A percentile compares a stretch with the other conserved stretches of the same genome.
These are phyloP conservation scores for Aspergillus wentii DNA, from an alignment of 495 filamentous ascomycete genomes.

Conservation along the genomic window DNA sequence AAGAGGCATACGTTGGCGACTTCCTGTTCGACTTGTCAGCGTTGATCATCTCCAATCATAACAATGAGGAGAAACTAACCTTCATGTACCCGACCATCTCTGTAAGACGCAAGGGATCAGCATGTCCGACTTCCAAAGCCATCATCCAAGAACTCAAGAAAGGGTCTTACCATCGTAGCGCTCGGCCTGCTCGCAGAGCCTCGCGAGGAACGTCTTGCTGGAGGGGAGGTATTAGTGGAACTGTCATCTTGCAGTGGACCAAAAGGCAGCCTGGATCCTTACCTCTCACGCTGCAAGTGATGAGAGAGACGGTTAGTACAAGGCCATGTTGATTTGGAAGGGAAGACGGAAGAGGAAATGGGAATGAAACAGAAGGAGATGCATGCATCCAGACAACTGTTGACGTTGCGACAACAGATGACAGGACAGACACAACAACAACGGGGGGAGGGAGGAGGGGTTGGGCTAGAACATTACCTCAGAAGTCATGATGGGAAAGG, in stretches of 20 bases:
- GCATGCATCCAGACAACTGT: no score
- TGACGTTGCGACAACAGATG: slow-evolving; percentile 4
- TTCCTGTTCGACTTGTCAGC: slow-evolving; percentile 62
- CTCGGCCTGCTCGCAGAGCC: slow-evolving; percentile 99
- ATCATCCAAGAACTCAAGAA: slow-evolving; percentile 7
- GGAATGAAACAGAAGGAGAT: slow-evolving; percentile 3
- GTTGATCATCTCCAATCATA: slow-evolving; percentile 25
- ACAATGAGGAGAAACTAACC: slow-evolving; percentile 46
- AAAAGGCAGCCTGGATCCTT: slow-evolving; percentile 24
- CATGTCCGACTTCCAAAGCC: slow-evolving; percentile 3
- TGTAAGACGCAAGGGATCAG: slow-evolving; percentile 32
- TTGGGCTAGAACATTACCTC: slow-evolving; percentile 42
- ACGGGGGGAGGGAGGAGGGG: slow-evolving; percentile 33
- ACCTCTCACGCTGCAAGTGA: slow-evolving; percentile 78
- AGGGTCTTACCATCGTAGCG: slow-evolving; percentile 87
- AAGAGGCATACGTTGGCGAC: slow-evolving; percentile 80
- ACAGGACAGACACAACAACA: background rate
- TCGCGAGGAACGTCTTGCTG: slow-evolving; percentile 99
- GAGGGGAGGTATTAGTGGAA: slow-evolving; percentile 33
- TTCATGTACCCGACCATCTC: slow-evolving; percentile 99
- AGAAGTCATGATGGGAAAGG: slow-evolving; percentile 37
- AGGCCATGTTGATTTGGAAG: background rate
- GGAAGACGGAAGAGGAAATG: slow-evolving; percentile 20
- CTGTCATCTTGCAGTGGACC: slow-evolving; percentile 13
- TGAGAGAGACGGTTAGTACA: slow-evolving; percentile 20